Evolutionary conservation across 208 protist species (phyloP), one percentile per base, ranked within the genome.

Genomic region (Wallacemonas sp.): DNA sequence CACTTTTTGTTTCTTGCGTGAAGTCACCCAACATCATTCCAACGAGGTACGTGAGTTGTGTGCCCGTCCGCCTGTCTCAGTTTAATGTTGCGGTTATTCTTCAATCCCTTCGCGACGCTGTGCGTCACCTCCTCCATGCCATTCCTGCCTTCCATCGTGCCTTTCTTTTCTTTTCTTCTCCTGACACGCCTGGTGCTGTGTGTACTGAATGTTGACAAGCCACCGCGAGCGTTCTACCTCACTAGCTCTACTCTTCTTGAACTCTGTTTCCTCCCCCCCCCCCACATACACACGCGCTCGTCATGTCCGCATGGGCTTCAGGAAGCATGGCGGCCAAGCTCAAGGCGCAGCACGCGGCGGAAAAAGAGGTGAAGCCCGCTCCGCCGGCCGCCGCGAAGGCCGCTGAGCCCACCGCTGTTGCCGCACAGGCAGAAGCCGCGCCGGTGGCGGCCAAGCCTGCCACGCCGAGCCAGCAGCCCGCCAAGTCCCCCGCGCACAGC

Each of bases 251-350:
- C 42, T 22, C 42, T 42, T 42, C 34, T 61, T 61, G 17, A 44
- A 9, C 10, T 29, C 26, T 17, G 6, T 32, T n/a, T 55, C n/a
- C 10, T 36, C 48, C 26, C 29, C 48, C 17, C 26, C 30, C 46
- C 6, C 46, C 24, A 19, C 46, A 6, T 33, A 6, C 12, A 19
- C 10, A 54, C 24, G 5, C 8, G 6, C 6, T 19, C 13, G n/a
- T 33, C 38, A 92, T 89, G 82, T 92, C 86, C 45, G 81, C 86
- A 17, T 85, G 78, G 75, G 64, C 76, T 17, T 77, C 55, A 4
- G 81, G 81, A 24, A 88, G 77, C 63, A 68, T 78, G 46, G 79
- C 72, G 1, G 70, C 75, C 21, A 86, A 79, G 68, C 74, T 92
- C 38, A 91, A 88, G 71, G 75, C 79, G 67, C 63, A 73, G 59